Evolutionary conservation across 495 filamentous ascomycete species (phyloP), one percentile per base, ranked within the genome.

Genomic region (Hypoxylon fuscum): DNA sequence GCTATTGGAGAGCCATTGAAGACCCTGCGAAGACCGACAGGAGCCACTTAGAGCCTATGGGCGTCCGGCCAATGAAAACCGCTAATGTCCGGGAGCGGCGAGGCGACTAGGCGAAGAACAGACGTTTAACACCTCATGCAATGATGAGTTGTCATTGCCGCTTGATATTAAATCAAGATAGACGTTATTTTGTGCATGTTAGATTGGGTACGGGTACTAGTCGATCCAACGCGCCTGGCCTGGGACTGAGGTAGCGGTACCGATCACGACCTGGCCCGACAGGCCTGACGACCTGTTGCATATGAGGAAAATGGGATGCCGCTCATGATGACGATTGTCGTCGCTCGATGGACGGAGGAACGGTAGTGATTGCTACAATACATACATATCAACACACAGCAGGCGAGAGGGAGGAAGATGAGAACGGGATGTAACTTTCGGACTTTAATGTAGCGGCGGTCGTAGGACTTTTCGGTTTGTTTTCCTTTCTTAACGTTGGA

Each of bases 81-180:
- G 52, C 18, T 25, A 34, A 43, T 37, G 64, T 62, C 50, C 51
- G 68, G 46, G 64, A 57, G 60, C 54, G 40, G 68, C 69, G 72
- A 77, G 71, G 72, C 70, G 70, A 74, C 79, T 77, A 81, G 78
- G 80, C 76, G 77, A 75, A 80, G 76, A 75, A 70, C 76, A 78
- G 79, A 77, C 74, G 78, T 78, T 79, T 76, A 75, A 80, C 77
- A 78, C 78, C 69, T 81, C 82, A 91, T 88, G 90, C 88, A 90
- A 77, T 88, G 89, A 91, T 93, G 90, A 91, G 90, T 87, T 93
- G 90, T 88, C 90, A 92, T 74, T 84, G 84, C 85, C 66, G 82
- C 81, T 87, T 82, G 81, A 85, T 80, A 81, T 82, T 87, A 84
- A 83, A 79, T 76, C 74, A 76, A 78, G 76, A 77, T 75, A 75